Evolutionary conservation across 2,329 filamentous ascomycete species (phyloP).

Genomic region (Trichoderma sp.): DNA sequence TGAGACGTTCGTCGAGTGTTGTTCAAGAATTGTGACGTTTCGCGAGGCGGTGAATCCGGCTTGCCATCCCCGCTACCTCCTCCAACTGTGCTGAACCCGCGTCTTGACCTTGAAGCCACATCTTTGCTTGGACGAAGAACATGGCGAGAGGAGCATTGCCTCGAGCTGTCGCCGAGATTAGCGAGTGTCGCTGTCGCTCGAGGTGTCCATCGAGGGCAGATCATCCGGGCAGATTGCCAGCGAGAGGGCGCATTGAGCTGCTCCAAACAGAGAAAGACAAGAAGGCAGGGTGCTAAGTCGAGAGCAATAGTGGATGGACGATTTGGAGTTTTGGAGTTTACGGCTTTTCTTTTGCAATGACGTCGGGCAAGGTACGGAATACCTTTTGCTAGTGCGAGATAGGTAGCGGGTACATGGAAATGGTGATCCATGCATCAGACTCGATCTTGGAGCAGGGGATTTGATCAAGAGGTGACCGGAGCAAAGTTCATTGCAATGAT

Average conservation of each 20-base stretch:
- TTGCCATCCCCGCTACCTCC: not conserved
- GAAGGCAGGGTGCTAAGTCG: not conserved
- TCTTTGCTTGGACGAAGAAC: not conserved
- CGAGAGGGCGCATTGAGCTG: conserved; percentile 12
- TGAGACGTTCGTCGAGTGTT: not conserved
- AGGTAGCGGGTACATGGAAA: not conserved
- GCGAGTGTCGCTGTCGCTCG: conserved; percentile 26
- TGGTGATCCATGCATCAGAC: not conserved
- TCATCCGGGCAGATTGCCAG: conserved; percentile 29
- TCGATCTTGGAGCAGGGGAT: not conserved
- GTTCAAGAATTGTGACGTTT: not conserved
- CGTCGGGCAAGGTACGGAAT: not conserved
- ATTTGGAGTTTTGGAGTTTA: not conserved
- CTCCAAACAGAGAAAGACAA: not conserved
- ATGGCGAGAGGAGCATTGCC: not conserved
- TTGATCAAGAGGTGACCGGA: not conserved
- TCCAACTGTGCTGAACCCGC: not conserved
- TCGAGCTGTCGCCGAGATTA: conserved; percentile 13
- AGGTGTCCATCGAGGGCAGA: conserved; percentile 31
- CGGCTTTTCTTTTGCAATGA: not conserved
- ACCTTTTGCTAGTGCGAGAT: not conserved
- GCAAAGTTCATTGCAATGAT: not conserved
- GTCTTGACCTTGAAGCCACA: not conserved
- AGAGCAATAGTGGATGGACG: not conserved
- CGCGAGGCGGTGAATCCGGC: not conserved